Base-by-base conservation (phyloP, 192 early-diverging fungal genomes). In the Chytriomyces confervae region DNA sequence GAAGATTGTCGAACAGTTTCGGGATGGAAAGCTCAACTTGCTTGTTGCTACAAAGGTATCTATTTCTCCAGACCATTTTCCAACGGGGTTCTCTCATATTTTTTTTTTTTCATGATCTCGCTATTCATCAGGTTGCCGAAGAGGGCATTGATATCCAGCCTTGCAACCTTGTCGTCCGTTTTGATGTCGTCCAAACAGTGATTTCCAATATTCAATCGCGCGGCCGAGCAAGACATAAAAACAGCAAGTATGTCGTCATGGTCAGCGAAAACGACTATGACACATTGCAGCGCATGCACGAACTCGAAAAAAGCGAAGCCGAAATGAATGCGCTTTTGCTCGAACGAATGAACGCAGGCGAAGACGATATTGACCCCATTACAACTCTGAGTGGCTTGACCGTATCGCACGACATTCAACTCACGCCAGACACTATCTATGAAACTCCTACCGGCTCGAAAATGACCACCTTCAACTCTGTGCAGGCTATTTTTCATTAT, bases 81-180 rank as follows among this genome's bases (percentile, higher is more conserved):
- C 53, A 2, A 57, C 13, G 20, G 2, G 36, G 1, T 57, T 20
- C 20, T 57, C 53, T 57, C 13, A 57, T 24, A 46, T 18, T 23
- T 23, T 13, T 74, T 61, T 27, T 27, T 27, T 27, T 27, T 27
- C 24, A 20, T 49, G 20, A 36, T 36, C 36, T 36, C 36, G 36
- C 36, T 36, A 4, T 4, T 36, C 36, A 36, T n/a, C 61, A 85
- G 84, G 95, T 98, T 7, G 96, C 94, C 16, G 96, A 97, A 77
- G 96, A 98, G 79, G 96, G 96, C n/a, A 84, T 98, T 1, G 96
- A 98, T 79, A 94, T 98, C 62, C 94, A 95, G 77, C 91, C 93
- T 0, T 98, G 96, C 81, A 97, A 95, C 62, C 66, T 95, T 57
- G 94, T 97, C 9, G 87, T 96, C 24, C 86, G 91, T 60, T 96